phyloP scores from a whole-genome alignment of 1,139 yeast genomes.

The Hemisphaericaspora lyxosophila region DNA sequence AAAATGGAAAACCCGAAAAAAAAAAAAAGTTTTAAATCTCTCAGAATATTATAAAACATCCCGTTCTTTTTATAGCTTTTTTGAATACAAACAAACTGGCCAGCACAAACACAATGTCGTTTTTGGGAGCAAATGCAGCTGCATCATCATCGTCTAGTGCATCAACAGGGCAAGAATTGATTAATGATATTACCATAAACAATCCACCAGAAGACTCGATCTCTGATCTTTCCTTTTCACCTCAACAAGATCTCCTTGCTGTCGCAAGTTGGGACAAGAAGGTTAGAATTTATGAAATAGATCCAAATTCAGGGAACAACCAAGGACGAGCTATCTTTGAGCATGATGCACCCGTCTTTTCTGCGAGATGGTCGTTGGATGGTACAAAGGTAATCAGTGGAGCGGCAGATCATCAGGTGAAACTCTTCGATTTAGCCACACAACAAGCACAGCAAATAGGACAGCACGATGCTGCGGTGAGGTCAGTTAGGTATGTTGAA shows the following conservation, averaged over 20 bases:
- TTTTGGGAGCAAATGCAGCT: slow-evolving; percentile 21
- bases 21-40: too few species aligned
- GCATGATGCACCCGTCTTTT: slow-evolving; percentile 85
- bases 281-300: slow-evolving; percentile 88
- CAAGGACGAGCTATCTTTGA: slow-evolving; percentile 90
- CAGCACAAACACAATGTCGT: slow-evolving; percentile 23
- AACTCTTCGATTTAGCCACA: slow-evolving; percentile 75
- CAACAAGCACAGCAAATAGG: slow-evolving; percentile 88
- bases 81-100: not conserved
- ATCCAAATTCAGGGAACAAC: slow-evolving; percentile 60
- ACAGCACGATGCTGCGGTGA: slow-evolving; percentile 80
- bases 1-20: not conserved
- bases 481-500: slow-evolving; percentile 70
- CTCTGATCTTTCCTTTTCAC: slow-evolving; percentile 85
- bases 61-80: not conserved
- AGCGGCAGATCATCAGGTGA: slow-evolving; percentile 89
- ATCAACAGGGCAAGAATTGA: slow-evolving; percentile 67
- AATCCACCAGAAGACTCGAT: slow-evolving; percentile 93
- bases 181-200: slow-evolving; percentile 72
- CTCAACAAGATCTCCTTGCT: slow-evolving; percentile 80
- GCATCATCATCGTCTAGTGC: slow-evolving; percentile 25
- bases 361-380: slow-evolving; percentile 80
- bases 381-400: slow-evolving; percentile 89
- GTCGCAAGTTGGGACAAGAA: slow-evolving; percentile 96
- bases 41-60: too few species aligned